These are phyloP conservation scores for Acephala macrosclerotiorum DNA, from an alignment of 2,329 filamentous ascomycete genomes.

Conservation along the genomic window DNA sequence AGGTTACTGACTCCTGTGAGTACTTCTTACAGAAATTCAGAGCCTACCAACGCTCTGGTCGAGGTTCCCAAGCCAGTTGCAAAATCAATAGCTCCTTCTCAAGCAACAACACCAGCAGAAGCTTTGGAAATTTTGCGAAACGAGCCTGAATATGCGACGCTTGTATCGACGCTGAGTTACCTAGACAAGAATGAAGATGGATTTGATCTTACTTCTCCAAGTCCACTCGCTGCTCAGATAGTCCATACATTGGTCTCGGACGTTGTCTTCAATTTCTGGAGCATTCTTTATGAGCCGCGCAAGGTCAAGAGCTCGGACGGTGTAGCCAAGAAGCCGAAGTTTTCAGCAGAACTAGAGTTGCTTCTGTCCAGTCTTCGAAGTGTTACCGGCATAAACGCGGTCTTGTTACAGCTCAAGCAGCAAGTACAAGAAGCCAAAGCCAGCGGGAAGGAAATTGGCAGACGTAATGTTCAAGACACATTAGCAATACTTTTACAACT, in stretches of 20 bases:
- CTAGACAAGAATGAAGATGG: slow-evolving; percentile 48
- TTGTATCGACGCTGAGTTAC: slow-evolving; percentile 61
- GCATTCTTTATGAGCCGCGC: slow-evolving; percentile 58
- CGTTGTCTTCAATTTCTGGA: slow-evolving; percentile 86
- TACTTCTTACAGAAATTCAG: slow-evolving; percentile 42
- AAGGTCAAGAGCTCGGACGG: slow-evolving; percentile 35
- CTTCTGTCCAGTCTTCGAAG: slow-evolving; percentile 74
- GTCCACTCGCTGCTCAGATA: slow-evolving; percentile 75
- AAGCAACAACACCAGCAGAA: slow-evolving; percentile 48
- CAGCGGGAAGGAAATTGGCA: slow-evolving; percentile 37
- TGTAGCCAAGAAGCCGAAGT: slow-evolving; percentile 15
- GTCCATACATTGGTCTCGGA: slow-evolving; percentile 76
- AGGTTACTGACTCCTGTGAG: slow-evolving; percentile 56
- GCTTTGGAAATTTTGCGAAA: slow-evolving; percentile 65
- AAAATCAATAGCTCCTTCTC: slow-evolving; percentile 18
- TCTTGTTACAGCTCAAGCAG: slow-evolving; percentile 72
- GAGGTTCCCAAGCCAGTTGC: slow-evolving; percentile 28
- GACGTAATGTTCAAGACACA: slow-evolving; percentile 44
- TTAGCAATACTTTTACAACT: slow-evolving; percentile 51
- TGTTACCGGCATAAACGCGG: slow-evolving; percentile 78
- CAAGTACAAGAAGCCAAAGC: slow-evolving; percentile 61
- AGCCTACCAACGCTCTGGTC: slow-evolving; percentile 31
- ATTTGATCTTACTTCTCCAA: slow-evolving; percentile 68
- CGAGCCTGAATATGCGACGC: slow-evolving; percentile 66
- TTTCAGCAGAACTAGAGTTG: slow-evolving; percentile 49